Evolutionary conservation across 768 basidiomycete species (phyloP).

Genomic region (Hygrophoropsis aurantiaca): DNA sequence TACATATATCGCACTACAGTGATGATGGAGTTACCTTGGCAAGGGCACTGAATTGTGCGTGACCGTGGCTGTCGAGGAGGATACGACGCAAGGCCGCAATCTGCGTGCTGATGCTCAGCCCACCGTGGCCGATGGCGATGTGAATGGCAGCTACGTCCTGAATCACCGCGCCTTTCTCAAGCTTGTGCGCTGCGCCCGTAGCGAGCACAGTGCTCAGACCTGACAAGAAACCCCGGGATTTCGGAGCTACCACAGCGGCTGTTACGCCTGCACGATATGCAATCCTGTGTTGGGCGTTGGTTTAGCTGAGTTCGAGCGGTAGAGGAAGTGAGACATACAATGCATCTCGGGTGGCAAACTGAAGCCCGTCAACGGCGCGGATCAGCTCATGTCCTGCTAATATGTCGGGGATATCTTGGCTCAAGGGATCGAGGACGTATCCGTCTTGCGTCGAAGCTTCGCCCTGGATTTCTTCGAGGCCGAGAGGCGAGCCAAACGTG

Average conservation of each 20-base stretch:
- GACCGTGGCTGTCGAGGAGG: conserved; percentile 34
- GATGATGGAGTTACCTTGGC: conserved; percentile 23
- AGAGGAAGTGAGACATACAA: conserved; percentile 34
- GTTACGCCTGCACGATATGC: conserved; percentile 79
- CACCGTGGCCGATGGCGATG: conserved; percentile 38
- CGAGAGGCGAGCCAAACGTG: conserved; percentile 62
- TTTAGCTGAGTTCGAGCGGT: not conserved
- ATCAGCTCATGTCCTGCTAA: conserved; percentile 43
- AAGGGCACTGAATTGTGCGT: conserved; percentile 35
- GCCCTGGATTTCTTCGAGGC: conserved; percentile 63
- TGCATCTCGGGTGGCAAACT: conserved; percentile 51
- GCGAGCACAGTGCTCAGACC: conserved; percentile 67
- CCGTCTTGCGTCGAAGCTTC: conserved; percentile 75
- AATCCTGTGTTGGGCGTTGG: conserved; percentile 50
- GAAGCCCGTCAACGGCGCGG: conserved; percentile 63
- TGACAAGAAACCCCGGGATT: conserved; percentile 50
- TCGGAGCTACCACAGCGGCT: conserved; percentile 61
- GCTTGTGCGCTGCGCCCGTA: conserved; percentile 54
- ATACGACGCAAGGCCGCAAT: conserved; percentile 53
- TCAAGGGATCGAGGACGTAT: conserved; percentile 47
- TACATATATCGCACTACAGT: too few species aligned
- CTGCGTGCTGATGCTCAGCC: conserved; percentile 60
- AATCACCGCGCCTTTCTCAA: conserved; percentile 66
- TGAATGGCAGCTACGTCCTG: conserved; percentile 67
- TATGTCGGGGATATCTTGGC: conserved; percentile 27